These are phyloP conservation scores for Hypsizygus ulmarius DNA, from an alignment of 1,284 basidiomycete genomes.

Conservation along the genomic window DNA sequence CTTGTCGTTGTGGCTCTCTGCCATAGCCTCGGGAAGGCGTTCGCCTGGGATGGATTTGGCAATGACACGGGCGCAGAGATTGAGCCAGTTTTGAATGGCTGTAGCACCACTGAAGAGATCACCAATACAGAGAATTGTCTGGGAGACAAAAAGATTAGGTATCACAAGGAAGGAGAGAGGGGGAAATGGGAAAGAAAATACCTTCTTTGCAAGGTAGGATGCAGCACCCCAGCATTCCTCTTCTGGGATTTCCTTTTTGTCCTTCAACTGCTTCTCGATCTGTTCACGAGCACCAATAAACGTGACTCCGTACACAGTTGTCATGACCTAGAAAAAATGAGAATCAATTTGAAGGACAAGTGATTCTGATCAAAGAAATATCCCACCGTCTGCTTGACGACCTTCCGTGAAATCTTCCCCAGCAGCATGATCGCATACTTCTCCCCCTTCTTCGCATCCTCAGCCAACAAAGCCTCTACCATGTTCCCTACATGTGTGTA, in stretches of 20 bases:
- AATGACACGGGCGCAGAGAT: constrained; percentile 79
- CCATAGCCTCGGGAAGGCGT: constrained; percentile 57
- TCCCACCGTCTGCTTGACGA: constrained; percentile 94
- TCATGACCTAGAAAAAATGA: constrained; percentile 75
- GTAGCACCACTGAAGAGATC: constrained; percentile 92
- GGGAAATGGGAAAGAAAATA: constrained; percentile 27
- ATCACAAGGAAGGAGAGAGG: not conserved
- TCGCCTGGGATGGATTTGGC: constrained; percentile 83
- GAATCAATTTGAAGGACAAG: too few species aligned
- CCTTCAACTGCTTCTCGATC: constrained; percentile 87
- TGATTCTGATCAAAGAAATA: not conserved
- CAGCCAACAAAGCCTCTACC: constrained; percentile 55
- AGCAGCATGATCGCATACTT: constrained; percentile 63
- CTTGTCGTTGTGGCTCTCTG: constrained; percentile 24
- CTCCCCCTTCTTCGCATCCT: constrained; percentile 48
- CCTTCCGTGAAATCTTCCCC: constrained; percentile 88
- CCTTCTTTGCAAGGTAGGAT: constrained; percentile 80
- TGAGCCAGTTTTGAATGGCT: constrained; percentile 91
- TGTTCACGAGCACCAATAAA: constrained; percentile 95
- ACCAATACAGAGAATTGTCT: constrained; percentile 84
- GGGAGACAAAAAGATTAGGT: constrained; percentile 1
- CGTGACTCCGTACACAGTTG: constrained; percentile 98
- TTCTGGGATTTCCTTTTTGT: constrained; percentile 69
- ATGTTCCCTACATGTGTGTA: constrained; percentile 92
- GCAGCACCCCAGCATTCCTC: constrained; percentile 79